Evolutionary conservation across 208 protist species (phyloP), one percentile per base, ranked within the genome.

Genomic region (Leishmania tropica): DNA sequence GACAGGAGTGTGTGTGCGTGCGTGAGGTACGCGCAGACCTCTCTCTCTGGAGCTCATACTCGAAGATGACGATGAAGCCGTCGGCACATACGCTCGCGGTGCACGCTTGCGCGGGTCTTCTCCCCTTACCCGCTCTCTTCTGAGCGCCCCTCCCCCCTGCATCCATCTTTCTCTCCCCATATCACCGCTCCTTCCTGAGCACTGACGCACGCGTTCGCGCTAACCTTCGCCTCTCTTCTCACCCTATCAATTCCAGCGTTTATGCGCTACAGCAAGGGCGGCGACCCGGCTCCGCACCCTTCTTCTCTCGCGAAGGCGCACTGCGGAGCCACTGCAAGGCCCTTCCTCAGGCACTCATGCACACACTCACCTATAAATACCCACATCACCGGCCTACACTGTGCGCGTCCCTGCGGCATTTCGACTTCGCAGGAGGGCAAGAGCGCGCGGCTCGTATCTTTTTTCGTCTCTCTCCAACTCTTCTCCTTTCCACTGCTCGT

Each of bases 21-120:
- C 10, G 62, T 40, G 62, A 68, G 15, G 62, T 68, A 42, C 3
- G 31, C 31, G n/a, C 31, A 40, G 31, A 4, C 2, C 31, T 68
- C 62, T 65, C 60, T 35, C 62, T 68, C 62, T 68, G 62, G 31
- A 40, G 62, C 31, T 68, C 62, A 68, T 68, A 13, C 58, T 64
- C 58, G n/a, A 58, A 28, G 58, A 68, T 35, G 62, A 68, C 15
- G 62, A 68, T 35, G 62, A 17, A 24, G 31, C 31, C 11, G 62
- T 21, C 31, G 28, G 62, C 62, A 21, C 62, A 40, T 31, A 42
- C 62, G 31, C 31, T 11, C 31, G 21, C 28, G 28, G 62, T 40
- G 28, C 31, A 21, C 15, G 31, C 21, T 35, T 40, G 10, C 31
- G 24, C 56, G 56, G 56, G 13, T 40, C 58, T 40, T 68, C 62